Evolutionary conservation across 2,329 filamentous ascomycete species (phyloP).

Genomic region (Alternaria triticina): DNA sequence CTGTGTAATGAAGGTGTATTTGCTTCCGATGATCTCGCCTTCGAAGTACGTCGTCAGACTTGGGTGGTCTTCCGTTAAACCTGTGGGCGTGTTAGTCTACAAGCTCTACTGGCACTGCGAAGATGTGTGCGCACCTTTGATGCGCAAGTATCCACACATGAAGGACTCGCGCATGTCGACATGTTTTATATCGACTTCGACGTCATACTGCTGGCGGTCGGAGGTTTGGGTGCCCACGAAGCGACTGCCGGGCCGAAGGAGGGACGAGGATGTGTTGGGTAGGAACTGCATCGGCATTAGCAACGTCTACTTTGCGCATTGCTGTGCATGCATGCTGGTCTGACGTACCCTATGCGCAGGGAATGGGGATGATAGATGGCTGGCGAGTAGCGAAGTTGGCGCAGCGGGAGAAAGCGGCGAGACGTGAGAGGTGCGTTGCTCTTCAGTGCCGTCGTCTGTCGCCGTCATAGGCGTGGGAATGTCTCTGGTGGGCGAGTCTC

Average conservation of each 20-base stretch:
- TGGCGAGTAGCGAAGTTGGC: slow-evolving; percentile 32
- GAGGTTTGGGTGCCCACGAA: slow-evolving; percentile 93
- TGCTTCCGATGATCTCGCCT: slow-evolving; percentile 94
- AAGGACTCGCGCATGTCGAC: slow-evolving; percentile 94
- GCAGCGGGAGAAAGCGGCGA: slow-evolving; percentile 40
- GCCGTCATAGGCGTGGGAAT: slow-evolving; percentile 48
- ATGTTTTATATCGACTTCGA: slow-evolving; percentile 96
- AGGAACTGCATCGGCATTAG: slow-evolving; percentile 62
- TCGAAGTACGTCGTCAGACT: slow-evolving; percentile 99
- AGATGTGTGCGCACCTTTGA: slow-evolving; percentile 72
- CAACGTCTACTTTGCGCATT: slow-evolving; percentile 2
- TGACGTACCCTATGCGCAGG: slow-evolving; percentile 43
- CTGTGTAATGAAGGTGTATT: slow-evolving; percentile 91
- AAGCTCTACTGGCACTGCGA: neutral
- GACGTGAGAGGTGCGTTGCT: slow-evolving; percentile 43
- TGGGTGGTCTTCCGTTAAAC: slow-evolving; percentile 91
- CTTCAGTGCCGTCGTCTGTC: slow-evolving; percentile 43
- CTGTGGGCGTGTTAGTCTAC: slow-evolving; percentile 55
- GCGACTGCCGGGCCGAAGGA: slow-evolving; percentile 82
- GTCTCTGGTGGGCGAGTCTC: slow-evolving; percentile 45
- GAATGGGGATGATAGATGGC: slow-evolving; percentile 40
- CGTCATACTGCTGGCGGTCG: slow-evolving; percentile 90
- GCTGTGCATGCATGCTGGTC: neutral
- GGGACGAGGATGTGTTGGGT: slow-evolving; percentile 83
- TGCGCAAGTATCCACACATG: slow-evolving; percentile 91